Evolutionary conservation across 225 moss, liverwort and hornwort genomes (phyloP).

Genomic region (Straminergon stramineum): DNA sequence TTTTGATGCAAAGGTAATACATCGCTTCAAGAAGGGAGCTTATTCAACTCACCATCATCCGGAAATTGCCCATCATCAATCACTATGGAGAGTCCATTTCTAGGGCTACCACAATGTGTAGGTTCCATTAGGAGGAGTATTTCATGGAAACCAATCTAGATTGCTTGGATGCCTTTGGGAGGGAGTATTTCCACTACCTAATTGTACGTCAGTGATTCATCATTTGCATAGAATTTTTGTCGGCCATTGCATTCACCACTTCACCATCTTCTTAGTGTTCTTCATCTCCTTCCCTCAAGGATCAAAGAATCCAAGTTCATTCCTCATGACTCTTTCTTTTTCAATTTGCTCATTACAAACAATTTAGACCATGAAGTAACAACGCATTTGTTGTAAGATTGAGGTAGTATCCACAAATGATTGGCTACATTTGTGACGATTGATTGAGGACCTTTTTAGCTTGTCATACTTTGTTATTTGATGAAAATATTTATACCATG

Average conservation of each 20-base stretch:
- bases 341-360: background rate
- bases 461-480: background rate
- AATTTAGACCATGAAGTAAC: background rate
- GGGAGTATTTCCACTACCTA: conserved; percentile 20
- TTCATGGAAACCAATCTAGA: conserved; percentile 55
- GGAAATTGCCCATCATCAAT: conserved; percentile 61
- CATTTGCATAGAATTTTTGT: conserved; percentile 56
- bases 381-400: background rate
- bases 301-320: conserved; percentile 41
- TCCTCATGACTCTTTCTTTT: background rate
- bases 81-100: conserved; percentile 70
- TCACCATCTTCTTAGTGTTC: conserved; percentile 32
- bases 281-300: conserved; percentile 24
- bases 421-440: background rate
- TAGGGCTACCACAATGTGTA: conserved; percentile 64
- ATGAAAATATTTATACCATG: too few species aligned
- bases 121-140: conserved; percentile 50
- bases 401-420: background rate
- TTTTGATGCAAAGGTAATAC: conserved; percentile 42
- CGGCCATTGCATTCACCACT: conserved; percentile 29
- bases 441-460: too few species aligned
- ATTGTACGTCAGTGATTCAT: conserved; percentile 56
- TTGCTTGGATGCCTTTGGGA: conserved; percentile 30
- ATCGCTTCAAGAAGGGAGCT: conserved; percentile 68
- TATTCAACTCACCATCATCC: conserved; percentile 24